Conservation (phyloP, 2,329 filamentous ascomycete species). For the Ophioceras dolichostomum region DNA sequence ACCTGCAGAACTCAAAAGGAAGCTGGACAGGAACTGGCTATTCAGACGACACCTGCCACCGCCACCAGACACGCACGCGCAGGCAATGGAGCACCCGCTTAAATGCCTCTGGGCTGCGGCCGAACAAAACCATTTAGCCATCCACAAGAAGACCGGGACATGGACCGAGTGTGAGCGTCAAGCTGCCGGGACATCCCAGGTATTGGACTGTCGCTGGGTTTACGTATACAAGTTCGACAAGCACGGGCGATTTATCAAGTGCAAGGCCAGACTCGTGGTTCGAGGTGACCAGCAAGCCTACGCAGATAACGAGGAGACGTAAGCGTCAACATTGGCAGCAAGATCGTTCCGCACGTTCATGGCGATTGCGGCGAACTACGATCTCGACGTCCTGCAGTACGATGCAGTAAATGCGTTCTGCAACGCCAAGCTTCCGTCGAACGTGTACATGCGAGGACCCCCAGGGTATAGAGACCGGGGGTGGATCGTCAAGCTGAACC, state of each 20-base stretch:
- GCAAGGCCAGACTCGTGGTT: not conserved
- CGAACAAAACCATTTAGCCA: not conserved
- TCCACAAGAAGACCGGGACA: not conserved
- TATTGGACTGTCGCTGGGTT: not conserved
- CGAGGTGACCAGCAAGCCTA: slow-evolving; percentile 1
- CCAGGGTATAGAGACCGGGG: not conserved
- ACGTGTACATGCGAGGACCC: not conserved
- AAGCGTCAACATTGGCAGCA: not conserved
- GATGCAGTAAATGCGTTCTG: not conserved
- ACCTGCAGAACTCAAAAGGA: too few relatives aligned
- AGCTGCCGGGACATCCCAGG: not conserved
- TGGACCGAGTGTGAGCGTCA: not conserved
- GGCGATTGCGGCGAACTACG: not conserved
- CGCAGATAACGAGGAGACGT: not conserved
- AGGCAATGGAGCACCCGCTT: not conserved
- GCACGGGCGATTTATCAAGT: not conserved
- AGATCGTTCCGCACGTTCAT: not conserved
- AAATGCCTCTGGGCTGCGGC: not conserved
- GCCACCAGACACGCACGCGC: not conserved
- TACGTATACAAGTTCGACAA: not conserved
- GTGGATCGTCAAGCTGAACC: not conserved
- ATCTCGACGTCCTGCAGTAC: not conserved
- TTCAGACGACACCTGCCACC: not conserved
- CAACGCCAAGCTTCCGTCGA: not conserved
- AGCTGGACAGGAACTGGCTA: not conserved